A percentile compares a stretch with the other conserved stretches of the same genome.
Conservation (phyloP, 1,139 yeast species). For the Keqinozyma sinolaborantium region DNA sequence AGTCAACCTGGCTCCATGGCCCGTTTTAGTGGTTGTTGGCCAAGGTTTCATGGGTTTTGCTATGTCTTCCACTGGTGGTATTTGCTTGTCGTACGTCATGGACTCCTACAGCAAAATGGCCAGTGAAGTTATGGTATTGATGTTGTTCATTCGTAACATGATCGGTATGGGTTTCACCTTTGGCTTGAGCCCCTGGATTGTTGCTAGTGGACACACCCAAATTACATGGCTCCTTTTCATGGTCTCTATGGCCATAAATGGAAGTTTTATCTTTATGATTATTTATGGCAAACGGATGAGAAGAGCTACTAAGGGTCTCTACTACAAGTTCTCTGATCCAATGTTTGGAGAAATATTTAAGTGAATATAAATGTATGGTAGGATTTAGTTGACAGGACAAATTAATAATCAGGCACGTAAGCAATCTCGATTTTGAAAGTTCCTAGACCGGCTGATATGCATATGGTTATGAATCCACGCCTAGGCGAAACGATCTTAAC, state of each 20-base stretch:
- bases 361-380: too few relatives aligned
- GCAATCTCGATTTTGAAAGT: too few relatives aligned
- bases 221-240: constrained; percentile 6
- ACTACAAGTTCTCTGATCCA: constrained; percentile 20
- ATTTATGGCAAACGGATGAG: constrained; percentile 21
- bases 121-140: constrained; percentile 19
- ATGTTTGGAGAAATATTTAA: constrained; percentile 12
- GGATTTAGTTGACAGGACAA: too few relatives aligned
- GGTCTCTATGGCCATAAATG: constrained; percentile 18
- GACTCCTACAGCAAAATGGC: constrained; percentile 19
- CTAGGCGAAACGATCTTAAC: too few relatives aligned
- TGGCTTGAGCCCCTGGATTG: constrained; percentile 21
- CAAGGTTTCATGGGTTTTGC: constrained; percentile 18
- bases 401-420: too few relatives aligned
- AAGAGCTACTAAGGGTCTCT: constrained; percentile 14
- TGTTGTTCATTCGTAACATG: constrained; percentile 17
- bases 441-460: too few relatives aligned
- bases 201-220: constrained; percentile 17
- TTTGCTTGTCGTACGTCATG: constrained; percentile 18
- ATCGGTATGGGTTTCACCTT: constrained; percentile 21
- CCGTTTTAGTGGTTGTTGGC: constrained; percentile 9
- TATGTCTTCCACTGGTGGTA: constrained; percentile 19
- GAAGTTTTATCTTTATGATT: constrained; percentile 20
- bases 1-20: constrained; percentile 17
- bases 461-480: too few relatives aligned